A percentile compares a stretch with the other conserved stretches of the same genome.
phyloP scores from a whole-genome alignment of 2,329 filamentous ascomycete genomes.

The Cordyceps pruinosa region DNA sequence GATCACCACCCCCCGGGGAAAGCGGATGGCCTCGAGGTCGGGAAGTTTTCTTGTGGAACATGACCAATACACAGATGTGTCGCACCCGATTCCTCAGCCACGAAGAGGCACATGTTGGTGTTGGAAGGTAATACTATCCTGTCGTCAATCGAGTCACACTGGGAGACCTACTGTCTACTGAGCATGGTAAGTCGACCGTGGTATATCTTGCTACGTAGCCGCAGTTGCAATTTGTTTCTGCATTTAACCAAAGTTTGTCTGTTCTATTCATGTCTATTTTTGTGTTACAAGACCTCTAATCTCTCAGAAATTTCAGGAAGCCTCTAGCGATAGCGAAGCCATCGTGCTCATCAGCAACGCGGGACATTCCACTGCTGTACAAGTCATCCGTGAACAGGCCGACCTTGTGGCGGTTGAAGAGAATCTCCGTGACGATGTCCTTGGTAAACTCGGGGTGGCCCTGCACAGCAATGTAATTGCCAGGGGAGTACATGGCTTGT shows the following conservation, averaged over 20 bases:
- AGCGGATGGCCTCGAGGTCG: too few relatives aligned
- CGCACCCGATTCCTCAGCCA: too few relatives aligned
- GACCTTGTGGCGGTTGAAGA: constrained; percentile 54
- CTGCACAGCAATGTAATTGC: constrained; percentile 67
- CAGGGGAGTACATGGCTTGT: constrained; percentile 71
- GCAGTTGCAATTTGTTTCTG: background rate
- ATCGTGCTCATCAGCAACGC: constrained; percentile 65
- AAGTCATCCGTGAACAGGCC: constrained; percentile 65
- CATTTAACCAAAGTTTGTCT: background rate
- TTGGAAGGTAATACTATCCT: background rate
- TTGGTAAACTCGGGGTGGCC: constrained; percentile 79
- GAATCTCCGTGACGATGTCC: constrained; percentile 62
- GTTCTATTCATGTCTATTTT: background rate
- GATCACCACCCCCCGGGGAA: too few relatives aligned
- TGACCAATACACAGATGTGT: too few relatives aligned
- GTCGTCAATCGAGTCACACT: background rate
- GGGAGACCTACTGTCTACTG: background rate
- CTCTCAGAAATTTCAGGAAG: constrained; percentile 70
- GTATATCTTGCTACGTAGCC: background rate
- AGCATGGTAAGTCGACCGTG: background rate
- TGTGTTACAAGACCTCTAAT: constrained; percentile 24
- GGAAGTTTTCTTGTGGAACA: too few relatives aligned
- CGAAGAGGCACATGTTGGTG: too few relatives aligned
- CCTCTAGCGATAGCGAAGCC: constrained; percentile 67
- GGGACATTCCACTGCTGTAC: constrained; percentile 60